A percentile compares a stretch with the other conserved stretches of the same genome.
Conservation (phyloP, 2,329 filamentous ascomycete species). For the Aspergillus pseudoglaucus region DNA sequence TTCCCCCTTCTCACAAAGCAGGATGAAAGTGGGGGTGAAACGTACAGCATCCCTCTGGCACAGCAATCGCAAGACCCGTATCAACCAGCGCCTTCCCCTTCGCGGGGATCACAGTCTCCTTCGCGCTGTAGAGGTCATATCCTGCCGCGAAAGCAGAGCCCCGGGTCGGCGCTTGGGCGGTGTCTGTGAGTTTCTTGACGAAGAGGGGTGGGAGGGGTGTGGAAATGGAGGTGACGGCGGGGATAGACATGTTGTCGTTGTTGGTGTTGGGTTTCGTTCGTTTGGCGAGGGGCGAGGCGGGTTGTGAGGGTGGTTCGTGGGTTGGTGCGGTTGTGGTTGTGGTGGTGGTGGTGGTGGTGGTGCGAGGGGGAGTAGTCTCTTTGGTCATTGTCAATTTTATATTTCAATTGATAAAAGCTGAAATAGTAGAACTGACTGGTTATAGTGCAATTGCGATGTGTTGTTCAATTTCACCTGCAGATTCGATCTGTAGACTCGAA, state of each 20-base stretch:
- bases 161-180: conserved; percentile 76
- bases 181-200: conserved; percentile 79
- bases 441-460: conserved; percentile 1
- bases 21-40: conserved; percentile 8
- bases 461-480: neutral
- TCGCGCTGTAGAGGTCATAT: conserved; percentile 82
- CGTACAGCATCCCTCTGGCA: conserved; percentile 84
- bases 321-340: conserved; percentile 15
- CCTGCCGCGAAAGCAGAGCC: conserved; percentile 86
- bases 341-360: conserved; percentile 15
- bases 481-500: neutral
- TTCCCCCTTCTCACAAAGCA: neutral
- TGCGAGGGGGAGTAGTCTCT: conserved; percentile 36
- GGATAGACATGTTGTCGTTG: conserved; percentile 20
- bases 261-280: conserved; percentile 59
- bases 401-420: conserved; percentile 1
- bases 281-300: conserved; percentile 71
- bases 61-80: conserved; percentile 85
- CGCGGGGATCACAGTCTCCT: conserved; percentile 67
- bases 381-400: conserved; percentile 31
- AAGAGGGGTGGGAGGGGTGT: conserved; percentile 57
- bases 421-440: neutral
- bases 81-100: conserved; percentile 80
- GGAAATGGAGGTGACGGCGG: conserved; percentile 32
- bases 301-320: conserved; percentile 52